Percentiles rank a stretch among this genome's conserved stretches.
Conservation (phyloP, 2,329 filamentous ascomycete genomes). For the Trichophyton verrucosum region DNA sequence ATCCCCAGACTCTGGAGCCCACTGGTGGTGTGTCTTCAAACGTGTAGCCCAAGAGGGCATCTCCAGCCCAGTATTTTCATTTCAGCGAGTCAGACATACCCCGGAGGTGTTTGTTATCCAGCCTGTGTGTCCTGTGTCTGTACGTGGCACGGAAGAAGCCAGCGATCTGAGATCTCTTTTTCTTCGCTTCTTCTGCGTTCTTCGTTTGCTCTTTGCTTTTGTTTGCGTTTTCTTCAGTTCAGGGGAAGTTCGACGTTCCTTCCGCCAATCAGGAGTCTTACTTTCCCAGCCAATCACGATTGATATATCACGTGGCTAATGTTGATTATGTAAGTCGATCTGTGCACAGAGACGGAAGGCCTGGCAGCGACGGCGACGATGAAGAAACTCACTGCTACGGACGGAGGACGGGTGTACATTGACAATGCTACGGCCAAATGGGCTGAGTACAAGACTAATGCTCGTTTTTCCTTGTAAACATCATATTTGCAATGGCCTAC, state of each 20-base stretch:
- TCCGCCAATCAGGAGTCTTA: not conserved
- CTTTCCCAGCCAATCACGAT: not conserved
- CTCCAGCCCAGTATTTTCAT: not conserved
- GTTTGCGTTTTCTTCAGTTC: not conserved
- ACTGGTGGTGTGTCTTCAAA: not conserved
- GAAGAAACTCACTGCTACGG: too few relatives aligned
- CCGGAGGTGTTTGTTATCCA: not conserved
- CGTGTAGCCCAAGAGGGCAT: not conserved
- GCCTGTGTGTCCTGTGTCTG: too few relatives aligned
- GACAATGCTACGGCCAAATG: too few relatives aligned
- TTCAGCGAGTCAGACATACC: not conserved
- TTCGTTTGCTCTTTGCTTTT: not conserved
- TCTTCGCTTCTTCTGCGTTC: not conserved
- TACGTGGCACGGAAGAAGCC: not conserved
- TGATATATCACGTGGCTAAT: not conserved
- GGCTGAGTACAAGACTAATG: not conserved
- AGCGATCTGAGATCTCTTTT: not conserved
- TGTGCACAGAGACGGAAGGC: too few relatives aligned
- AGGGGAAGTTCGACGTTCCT: not conserved
- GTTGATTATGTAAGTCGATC: not conserved
- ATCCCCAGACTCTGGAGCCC: too few relatives aligned
- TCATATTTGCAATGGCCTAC: not conserved
- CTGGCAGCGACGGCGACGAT: too few relatives aligned
- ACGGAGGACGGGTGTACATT: too few relatives aligned
- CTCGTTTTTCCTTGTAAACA: not conserved